These are phyloP conservation scores for Gremmenia infestans DNA, from an alignment of 2,329 filamentous ascomycete genomes.

Conservation along the genomic window DNA sequence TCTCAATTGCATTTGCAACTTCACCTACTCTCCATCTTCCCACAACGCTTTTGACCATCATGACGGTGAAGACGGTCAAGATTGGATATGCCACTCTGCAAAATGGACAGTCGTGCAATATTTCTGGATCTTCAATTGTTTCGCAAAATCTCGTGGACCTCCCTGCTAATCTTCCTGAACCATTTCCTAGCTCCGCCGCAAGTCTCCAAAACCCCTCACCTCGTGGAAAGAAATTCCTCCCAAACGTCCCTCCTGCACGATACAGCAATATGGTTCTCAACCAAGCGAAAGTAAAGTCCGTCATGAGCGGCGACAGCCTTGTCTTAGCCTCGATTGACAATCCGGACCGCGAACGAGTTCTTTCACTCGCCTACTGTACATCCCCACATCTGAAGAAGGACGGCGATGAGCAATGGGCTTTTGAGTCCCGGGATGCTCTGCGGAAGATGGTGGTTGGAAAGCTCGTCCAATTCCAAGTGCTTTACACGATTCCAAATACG, in stretches of 20 bases:
- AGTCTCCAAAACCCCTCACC: constrained; percentile 4
- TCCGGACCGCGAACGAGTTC: constrained; percentile 73
- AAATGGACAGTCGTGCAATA: not conserved
- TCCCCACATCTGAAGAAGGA: constrained; percentile 84
- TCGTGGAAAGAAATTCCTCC: constrained; percentile 16
- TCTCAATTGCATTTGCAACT: not conserved
- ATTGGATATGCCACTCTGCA: constrained; percentile 23
- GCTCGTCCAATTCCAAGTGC: constrained; percentile 74
- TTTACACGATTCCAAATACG: constrained; percentile 81
- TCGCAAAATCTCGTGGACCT: constrained; percentile 12
- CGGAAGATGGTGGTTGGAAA: constrained; percentile 82
- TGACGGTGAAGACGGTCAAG: constrained; percentile 22
- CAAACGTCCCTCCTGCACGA: constrained; percentile 28
- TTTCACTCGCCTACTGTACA: constrained; percentile 89
- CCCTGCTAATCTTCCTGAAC: constrained; percentile 34
- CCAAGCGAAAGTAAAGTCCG: constrained; percentile 80
- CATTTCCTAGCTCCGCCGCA: constrained; percentile 24
- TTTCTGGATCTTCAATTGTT: constrained; percentile 9
- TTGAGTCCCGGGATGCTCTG: constrained; percentile 90
- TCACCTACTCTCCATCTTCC: not conserved
- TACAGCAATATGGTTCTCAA: constrained; percentile 29
- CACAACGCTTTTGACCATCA: constrained; percentile 7
- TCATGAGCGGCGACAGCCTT: constrained; percentile 89
- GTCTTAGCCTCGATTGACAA: constrained; percentile 78
- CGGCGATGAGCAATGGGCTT: constrained; percentile 87